phyloP scores from a whole-genome alignment of 2,329 filamentous ascomycete genomes.

The Harringtonia aguacate region DNA sequence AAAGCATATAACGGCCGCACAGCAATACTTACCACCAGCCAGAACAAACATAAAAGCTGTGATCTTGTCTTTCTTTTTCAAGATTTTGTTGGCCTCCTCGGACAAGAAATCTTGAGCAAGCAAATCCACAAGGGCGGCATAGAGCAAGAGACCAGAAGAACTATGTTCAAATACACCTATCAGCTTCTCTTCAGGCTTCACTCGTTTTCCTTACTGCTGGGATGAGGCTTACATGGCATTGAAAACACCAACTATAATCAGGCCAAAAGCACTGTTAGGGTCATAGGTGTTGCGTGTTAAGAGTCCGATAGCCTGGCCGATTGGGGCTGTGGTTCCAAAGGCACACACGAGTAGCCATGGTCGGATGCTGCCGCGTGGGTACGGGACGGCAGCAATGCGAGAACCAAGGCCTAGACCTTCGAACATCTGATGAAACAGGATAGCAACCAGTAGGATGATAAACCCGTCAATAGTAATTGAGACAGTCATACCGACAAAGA shows the following conservation, averaged over 20 bases:
- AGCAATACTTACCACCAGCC: conserved; percentile 31
- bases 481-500: conserved; percentile 66
- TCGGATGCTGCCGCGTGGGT: conserved; percentile 41
- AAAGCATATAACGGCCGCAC: not conserved
- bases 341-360: conserved; percentile 53
- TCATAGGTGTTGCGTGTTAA: conserved; percentile 46
- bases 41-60: conserved; percentile 40
- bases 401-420: conserved; percentile 60
- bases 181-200: not conserved
- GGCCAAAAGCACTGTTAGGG: conserved; percentile 50
- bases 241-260: conserved; percentile 54
- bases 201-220: not conserved
- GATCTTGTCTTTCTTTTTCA: conserved; percentile 43
- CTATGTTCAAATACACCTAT: conserved; percentile 18
- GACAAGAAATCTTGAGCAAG: conserved; percentile 56
- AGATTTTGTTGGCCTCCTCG: conserved; percentile 36
- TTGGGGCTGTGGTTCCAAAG: conserved; percentile 53
- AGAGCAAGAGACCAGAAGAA: conserved; percentile 50
- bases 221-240: conserved; percentile 45
- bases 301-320: conserved; percentile 55
- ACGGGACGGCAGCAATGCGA: conserved; percentile 57
- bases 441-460: conserved; percentile 55
- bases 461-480: conserved; percentile 60
- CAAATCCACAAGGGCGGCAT: conserved; percentile 52
- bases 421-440: conserved; percentile 62